Percentiles rank a stretch among this genome's conserved stretches.
Conservation (phyloP, 192 early-diverging fungal genomes). For the Coemansia sp. region DNA sequence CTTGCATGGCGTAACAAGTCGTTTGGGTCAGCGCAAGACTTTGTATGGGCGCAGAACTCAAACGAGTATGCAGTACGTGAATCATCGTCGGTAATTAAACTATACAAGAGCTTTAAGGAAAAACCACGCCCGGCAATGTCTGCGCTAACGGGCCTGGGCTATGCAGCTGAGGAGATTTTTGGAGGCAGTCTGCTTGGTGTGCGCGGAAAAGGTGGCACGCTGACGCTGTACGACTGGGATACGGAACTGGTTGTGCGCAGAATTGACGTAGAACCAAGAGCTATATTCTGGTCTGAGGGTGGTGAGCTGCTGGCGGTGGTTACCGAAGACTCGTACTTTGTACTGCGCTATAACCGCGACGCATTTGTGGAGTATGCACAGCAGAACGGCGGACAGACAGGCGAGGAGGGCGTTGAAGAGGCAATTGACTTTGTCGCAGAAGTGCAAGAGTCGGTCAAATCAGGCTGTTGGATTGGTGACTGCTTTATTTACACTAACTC, state of each 20-base stretch:
- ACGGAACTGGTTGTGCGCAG: conserved; percentile 85
- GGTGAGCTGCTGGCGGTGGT: conserved; percentile 90
- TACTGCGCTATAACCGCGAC: conserved; percentile 89
- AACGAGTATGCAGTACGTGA: conserved; percentile 97
- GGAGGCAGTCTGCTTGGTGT: conserved; percentile 92
- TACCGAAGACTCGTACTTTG: conserved; percentile 90
- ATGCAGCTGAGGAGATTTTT: conserved; percentile 90
- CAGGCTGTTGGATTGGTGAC: conserved; percentile 97
- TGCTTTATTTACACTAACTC: conserved; percentile 97
- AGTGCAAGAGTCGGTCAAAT: conserved; percentile 84
- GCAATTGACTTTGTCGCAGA: conserved; percentile 95
- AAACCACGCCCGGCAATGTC: conserved; percentile 57
- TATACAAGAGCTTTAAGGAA: conserved; percentile 98
- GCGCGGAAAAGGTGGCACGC: conserved; percentile 62
- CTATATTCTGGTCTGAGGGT: conserved; percentile 93
- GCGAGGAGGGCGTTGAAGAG: conserved; percentile 94
- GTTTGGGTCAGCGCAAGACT: conserved; percentile 91
- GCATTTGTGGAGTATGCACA: conserved; percentile 76
- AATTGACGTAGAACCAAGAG: conserved; percentile 87
- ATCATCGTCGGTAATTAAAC: conserved; percentile 80
- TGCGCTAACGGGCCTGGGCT: conserved; percentile 66
- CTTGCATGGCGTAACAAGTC: conserved; percentile 99
- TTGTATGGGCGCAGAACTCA: conserved; percentile 96
- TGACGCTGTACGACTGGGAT: conserved; percentile 99
- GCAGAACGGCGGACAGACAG: conserved; percentile 63